Conservation (phyloP, 768 basidiomycete species). For the Candolleomyces efflorescens region DNA sequence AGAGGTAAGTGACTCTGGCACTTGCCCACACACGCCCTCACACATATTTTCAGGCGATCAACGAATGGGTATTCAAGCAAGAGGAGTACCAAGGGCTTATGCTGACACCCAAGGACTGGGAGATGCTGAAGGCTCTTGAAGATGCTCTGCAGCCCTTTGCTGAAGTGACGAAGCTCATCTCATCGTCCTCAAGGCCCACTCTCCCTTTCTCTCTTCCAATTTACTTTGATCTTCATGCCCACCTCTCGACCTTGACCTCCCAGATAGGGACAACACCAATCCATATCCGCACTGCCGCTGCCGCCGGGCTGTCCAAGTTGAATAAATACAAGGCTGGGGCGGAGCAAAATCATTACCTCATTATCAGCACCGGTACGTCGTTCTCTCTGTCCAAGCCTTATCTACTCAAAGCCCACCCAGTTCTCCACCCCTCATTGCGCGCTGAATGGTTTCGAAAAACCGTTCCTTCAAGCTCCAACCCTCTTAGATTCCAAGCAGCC, state of each 20-base stretch:
- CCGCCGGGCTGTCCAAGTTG: slow-evolving; percentile 22
- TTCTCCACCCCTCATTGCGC: slow-evolving; percentile 23
- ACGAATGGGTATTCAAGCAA: slow-evolving; percentile 24
- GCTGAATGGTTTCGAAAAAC: slow-evolving; percentile 16
- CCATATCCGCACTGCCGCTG: slow-evolving; percentile 16
- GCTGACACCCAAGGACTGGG: slow-evolving; percentile 18
- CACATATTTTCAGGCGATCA: slow-evolving; percentile 22
- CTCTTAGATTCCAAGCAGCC: not conserved
- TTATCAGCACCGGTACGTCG: slow-evolving; percentile 24
- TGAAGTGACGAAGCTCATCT: slow-evolving; percentile 24
- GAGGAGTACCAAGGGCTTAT: slow-evolving; percentile 11
- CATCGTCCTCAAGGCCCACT: slow-evolving; percentile 18
- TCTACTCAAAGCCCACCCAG: slow-evolving; percentile 9
- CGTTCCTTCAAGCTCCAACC: not conserved
- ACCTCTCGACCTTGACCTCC: slow-evolving; percentile 11
- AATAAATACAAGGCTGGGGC: slow-evolving; percentile 20
- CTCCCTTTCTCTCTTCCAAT: slow-evolving; percentile 27
- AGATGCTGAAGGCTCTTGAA: slow-evolving; percentile 13
- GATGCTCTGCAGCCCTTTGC: slow-evolving; percentile 26
- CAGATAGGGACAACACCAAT: not conserved
- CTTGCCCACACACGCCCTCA: not conserved
- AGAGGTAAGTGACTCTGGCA: slow-evolving; percentile 16
- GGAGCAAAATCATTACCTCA: slow-evolving; percentile 19
- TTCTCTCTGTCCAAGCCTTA: not conserved
- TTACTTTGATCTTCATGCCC: slow-evolving; percentile 21